These are phyloP conservation scores for Trichophyton equinum DNA, from an alignment of 2,329 filamentous ascomycete species.

Conservation along the genomic window DNA sequence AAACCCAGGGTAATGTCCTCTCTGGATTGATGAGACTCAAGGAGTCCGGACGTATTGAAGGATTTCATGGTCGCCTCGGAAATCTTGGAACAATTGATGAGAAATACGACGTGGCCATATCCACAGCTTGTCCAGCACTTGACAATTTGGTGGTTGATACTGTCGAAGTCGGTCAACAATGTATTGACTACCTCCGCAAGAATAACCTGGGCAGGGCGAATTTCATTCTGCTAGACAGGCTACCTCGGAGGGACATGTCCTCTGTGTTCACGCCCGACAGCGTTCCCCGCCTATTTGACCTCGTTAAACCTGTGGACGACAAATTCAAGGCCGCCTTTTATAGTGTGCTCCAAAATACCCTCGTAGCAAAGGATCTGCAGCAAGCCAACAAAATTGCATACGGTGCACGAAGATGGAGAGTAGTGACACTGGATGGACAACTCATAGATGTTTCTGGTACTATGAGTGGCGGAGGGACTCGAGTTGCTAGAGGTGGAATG, in stretches of 20 bases:
- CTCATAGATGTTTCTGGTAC: conserved; percentile 97
- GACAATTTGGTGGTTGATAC: conserved; percentile 97
- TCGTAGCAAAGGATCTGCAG: conserved; percentile 84
- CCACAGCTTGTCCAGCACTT: conserved; percentile 79
- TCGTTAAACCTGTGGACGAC: conserved; percentile 79
- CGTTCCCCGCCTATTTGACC: conserved; percentile 82
- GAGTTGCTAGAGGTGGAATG: conserved; percentile 86
- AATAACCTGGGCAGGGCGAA: conserved; percentile 94
- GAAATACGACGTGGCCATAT: conserved; percentile 95
- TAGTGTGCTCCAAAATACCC: conserved; percentile 84
- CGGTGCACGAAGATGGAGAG: conserved; percentile 83
- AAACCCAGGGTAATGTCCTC: conserved; percentile 86
- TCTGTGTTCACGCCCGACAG: conserved; percentile 80
- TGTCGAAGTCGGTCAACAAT: conserved; percentile 91
- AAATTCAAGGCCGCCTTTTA: conserved; percentile 86
- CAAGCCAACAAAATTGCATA: conserved; percentile 97
- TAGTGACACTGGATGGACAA: conserved; percentile 89
- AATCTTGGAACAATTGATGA: conserved; percentile 89
- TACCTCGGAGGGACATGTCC: conserved; percentile 65
- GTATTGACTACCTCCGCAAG: conserved; percentile 93
- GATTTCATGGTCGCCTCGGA: conserved; percentile 88
- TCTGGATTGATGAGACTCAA: conserved; percentile 86
- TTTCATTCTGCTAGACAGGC: conserved; percentile 87
- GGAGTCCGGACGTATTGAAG: conserved; percentile 91
- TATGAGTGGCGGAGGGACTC: conserved; percentile 92